Base-by-base conservation (phyloP, 768 basidiomycete genomes). In the Psilocybe cubensis region DNA sequence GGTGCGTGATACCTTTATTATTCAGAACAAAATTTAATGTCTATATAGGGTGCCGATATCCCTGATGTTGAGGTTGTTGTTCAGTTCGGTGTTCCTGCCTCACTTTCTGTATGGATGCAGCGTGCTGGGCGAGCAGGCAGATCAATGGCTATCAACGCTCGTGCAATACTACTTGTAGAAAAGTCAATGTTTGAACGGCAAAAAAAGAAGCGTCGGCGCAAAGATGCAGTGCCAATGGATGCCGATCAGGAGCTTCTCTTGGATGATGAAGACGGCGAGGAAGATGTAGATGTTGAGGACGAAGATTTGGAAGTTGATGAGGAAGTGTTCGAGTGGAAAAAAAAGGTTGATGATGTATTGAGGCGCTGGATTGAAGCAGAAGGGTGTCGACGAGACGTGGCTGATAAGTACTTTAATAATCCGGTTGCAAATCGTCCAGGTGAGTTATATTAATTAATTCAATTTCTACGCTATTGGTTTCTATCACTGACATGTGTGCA, bases 21-120 rank as follows among this genome's bases (percentile, higher is more conserved):
- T 28, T 29, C 47, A 21, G 18, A 20, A n/a, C 3, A 17, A n/a
- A 29, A 40, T 28, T 3, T 18, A 46, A 20, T 33, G 14, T 7
- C 24, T 27, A n/a, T 17, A 11, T 49, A 75, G 73, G 73, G 73
- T 3, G 54, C 68, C 0, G 72, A 75, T 45, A 76, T 77, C 21
- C 69, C 72, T 0, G 70, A 79, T 55, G 68, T 79, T 25, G 68
- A 69, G 12, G 66, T 70, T 12, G 67, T 73, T 1, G 62, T 74
- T 17, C 76, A 78, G 48, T 75, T 76, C 38, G 67, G 69, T 10
- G 63, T 72, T 1, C 72, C 75, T 0, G 18, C 54, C 1, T 72
- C 72, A 0, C 64, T 77, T 0, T 59, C 69, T 0, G 61, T 73
- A 2, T 76, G 71, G 71, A 66, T 64, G 1, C 76, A 78, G 54